These are phyloP conservation scores for Paraphysoderma sedebokerense DNA, from an alignment of 371 early-diverging fungal species.

Conservation along the genomic window DNA sequence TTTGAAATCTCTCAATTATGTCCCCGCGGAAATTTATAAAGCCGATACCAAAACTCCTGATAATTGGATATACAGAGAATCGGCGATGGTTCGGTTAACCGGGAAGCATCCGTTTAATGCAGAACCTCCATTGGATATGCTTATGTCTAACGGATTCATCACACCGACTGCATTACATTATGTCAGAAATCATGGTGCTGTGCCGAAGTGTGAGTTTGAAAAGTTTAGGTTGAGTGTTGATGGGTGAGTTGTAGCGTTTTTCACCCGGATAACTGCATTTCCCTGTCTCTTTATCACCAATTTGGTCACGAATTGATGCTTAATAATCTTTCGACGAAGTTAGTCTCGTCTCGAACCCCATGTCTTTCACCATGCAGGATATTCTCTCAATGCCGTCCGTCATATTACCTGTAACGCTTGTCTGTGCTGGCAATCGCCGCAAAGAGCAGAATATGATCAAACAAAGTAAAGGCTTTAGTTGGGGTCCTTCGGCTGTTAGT, in stretches of 20 bases:
- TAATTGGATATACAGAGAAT: constrained; percentile 21
- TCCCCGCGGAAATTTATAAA: too few species aligned
- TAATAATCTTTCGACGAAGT: too few species aligned
- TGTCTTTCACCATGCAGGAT: constrained; percentile 33
- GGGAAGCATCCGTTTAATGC: constrained; percentile 41
- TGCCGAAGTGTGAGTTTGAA: constrained; percentile 37
- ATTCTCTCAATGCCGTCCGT: constrained; percentile 23
- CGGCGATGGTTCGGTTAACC: constrained; percentile 23
- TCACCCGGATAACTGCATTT: not conserved
- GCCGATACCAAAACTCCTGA: constrained; percentile 30
- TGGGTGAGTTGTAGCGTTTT: constrained; percentile 4
- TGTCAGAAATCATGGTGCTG: constrained; percentile 67
- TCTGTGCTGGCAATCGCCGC: constrained; percentile 71
- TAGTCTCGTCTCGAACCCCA: constrained; percentile 26
- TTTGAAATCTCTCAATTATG: too few species aligned
- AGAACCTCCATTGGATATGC: constrained; percentile 28
- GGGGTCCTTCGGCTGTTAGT: constrained; percentile 56
- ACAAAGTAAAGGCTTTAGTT: constrained; percentile 52
- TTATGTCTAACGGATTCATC: constrained; percentile 27
- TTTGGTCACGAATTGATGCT: constrained; percentile 4
- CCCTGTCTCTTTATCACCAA: not conserved
- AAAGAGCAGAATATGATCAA: constrained; percentile 59
- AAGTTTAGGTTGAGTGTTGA: constrained; percentile 14
- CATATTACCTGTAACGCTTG: constrained; percentile 34
- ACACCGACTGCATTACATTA: constrained; percentile 37